phyloP scores from a whole-genome alignment of 768 basidiomycete genomes.

The Mycena polygramma region DNA sequence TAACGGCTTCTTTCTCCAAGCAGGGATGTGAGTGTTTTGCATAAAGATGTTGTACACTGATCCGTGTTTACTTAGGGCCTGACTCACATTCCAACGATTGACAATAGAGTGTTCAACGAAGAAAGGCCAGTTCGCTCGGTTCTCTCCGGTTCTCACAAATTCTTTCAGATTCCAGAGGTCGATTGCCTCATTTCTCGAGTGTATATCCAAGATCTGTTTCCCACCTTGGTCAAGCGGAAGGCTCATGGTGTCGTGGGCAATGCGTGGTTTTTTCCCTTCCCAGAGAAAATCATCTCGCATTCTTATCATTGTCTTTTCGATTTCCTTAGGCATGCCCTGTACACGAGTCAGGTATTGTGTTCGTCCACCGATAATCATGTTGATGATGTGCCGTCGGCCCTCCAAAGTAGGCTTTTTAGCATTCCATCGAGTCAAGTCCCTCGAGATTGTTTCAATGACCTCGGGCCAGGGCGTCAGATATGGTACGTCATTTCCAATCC shows the following conservation, averaged over 20 bases:
- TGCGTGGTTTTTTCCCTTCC: neutral
- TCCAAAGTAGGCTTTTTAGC: neutral
- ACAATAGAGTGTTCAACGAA: neutral
- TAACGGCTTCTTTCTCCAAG: neutral
- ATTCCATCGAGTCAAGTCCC: neutral
- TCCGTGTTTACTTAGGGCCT: neutral
- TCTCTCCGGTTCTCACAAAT: too few species aligned
- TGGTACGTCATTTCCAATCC: neutral
- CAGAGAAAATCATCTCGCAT: neutral
- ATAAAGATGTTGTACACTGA: neutral
- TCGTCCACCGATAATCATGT: too few species aligned
- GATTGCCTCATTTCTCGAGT: neutral
- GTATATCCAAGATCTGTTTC: neutral
- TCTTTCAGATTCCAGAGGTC: neutral
- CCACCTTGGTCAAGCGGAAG: neutral
- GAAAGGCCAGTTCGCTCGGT: too few species aligned
- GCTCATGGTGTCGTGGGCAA: neutral
- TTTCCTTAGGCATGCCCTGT: neutral
- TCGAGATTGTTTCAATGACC: neutral
- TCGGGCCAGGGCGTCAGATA: too few species aligned
- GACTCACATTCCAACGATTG: neutral
- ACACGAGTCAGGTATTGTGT: too few species aligned
- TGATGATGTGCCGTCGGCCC: neutral
- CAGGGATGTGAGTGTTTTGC: neutral
- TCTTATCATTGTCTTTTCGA: neutral